Evolutionary conservation across 1,284 basidiomycete species (phyloP), one percentile per base, ranked within the genome.

Genomic region (Papiliotrema nemorosa): DNA sequence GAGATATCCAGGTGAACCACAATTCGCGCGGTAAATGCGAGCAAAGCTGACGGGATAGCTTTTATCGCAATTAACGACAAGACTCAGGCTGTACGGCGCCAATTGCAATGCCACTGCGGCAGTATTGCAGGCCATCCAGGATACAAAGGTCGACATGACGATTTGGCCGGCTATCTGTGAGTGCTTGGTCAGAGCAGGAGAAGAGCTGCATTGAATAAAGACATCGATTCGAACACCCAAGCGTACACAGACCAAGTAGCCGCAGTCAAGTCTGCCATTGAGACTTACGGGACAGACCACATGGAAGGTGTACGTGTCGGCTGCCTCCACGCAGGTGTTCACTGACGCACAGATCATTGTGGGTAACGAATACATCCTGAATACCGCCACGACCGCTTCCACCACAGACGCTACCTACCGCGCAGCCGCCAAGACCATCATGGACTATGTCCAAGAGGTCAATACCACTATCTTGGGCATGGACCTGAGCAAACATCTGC

Each of bases 71-170:
- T 53, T 75, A 20, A 75, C 73, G 7, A 69, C 67, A 16, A 61
- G 71, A 26, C 41, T 75, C 13, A 55, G 72, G 21, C 55, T 74
- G 31, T 75, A 75, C 57, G 70, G 71, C 13, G 68, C 71, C 18
- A 71, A 81, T 55, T 82, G 81, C 63, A 78, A 80, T 57, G 75
- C 77, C 36, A 78, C 79, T 3, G 73, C 76, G 13, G 60, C 80
- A 21, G 77, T 81, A 2, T 78, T 91, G 33, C 83, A 88, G 59
- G 89, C 88, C 1, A 88, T 98, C 69, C 78, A 86, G 65, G 82
- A 85, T 63, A 94, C 91, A 44, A 89, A 94, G 72, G 88, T 90
- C 48, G 80, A 94, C 74, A 80, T 97, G 82, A 78, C 76, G 10
- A 87, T 97, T 14, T 96, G 79, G 74, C 79, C 91, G n/a, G 93